Conservation (phyloP, 2,329 filamentous ascomycete genomes). For the Cladosporium sphaerospermum region DNA sequence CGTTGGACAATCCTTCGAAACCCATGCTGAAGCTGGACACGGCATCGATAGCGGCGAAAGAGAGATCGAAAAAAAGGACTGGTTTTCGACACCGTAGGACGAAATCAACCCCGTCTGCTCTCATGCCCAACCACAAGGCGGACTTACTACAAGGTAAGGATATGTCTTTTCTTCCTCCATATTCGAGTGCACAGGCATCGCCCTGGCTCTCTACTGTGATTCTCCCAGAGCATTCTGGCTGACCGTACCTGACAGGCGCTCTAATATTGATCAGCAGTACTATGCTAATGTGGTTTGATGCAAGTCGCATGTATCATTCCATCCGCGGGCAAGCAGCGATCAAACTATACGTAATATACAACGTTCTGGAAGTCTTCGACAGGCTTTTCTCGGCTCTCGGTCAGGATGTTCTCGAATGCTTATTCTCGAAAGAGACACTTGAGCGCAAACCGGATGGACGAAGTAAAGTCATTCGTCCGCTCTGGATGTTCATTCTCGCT, state of each 20-base stretch:
- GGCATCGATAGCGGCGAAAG: not conserved
- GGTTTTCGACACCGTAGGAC: conserved; percentile 60
- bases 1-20: not conserved
- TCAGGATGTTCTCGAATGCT: conserved; percentile 91
- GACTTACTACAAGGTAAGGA: conserved; percentile 74
- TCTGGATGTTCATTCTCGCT: conserved; percentile 85
- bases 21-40: conserved; percentile 5
- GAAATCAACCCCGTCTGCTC: conserved; percentile 75
- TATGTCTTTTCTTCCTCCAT: not conserved
- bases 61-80: conserved; percentile 19
- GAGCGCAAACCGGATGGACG: conserved; percentile 82
- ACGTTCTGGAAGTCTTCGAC: conserved; percentile 89
- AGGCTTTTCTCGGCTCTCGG: conserved; percentile 84
- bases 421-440: conserved; percentile 88
- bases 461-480: conserved; percentile 80
- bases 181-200: not conserved
- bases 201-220: not conserved
- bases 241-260: conserved; percentile 32
- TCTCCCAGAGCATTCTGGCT: not conserved
- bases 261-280: conserved; percentile 81
- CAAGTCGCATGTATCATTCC: conserved; percentile 95
- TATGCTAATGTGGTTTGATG: conserved; percentile 84
- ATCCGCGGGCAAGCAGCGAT: conserved; percentile 95
- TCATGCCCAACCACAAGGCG: conserved; percentile 87
- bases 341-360: conserved; percentile 98